Conservation (phyloP, 768 basidiomycete species). For the Pilatotrama ljubarskyi region DNA sequence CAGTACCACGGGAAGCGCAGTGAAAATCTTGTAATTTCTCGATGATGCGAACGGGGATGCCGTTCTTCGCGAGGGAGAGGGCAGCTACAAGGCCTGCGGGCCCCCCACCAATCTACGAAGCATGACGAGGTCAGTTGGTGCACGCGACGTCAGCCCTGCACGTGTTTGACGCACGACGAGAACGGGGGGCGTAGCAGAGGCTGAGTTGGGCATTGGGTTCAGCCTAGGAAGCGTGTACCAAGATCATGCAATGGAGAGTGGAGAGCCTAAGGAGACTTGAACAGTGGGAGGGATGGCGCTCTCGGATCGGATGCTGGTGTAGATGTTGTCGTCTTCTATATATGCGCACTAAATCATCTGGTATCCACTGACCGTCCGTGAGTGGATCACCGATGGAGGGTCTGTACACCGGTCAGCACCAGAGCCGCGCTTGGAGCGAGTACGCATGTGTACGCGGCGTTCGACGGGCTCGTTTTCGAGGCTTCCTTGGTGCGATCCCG, state of each 20-base stretch:
- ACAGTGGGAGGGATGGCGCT: too few species aligned
- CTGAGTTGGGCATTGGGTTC: not conserved
- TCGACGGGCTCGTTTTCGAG: too few species aligned
- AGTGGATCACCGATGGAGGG: too few species aligned
- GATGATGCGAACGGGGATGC: constrained; percentile 24
- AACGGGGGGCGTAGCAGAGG: not conserved
- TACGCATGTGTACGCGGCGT: too few species aligned
- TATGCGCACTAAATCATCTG: too few species aligned
- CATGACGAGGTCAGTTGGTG: not conserved
- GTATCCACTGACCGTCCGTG: too few species aligned
- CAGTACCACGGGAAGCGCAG: constrained; percentile 30
- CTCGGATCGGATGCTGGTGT: too few species aligned
- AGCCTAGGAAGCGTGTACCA: not conserved
- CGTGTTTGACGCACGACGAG: not conserved
- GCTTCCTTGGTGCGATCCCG: too few species aligned
- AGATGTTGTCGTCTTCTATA: too few species aligned
- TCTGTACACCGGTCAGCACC: too few species aligned
- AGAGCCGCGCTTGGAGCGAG: too few species aligned
- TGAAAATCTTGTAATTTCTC: constrained; percentile 23
- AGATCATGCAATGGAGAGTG: not conserved
- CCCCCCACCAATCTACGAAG: constrained; percentile 23
- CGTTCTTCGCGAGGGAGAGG: constrained; percentile 19
- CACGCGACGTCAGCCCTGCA: not conserved
- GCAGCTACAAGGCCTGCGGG: constrained; percentile 26
- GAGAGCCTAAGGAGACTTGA: too few species aligned